Evolutionary conservation across 306 rosid genomes (phyloP).

Genomic region (Malus fusca): DNA sequence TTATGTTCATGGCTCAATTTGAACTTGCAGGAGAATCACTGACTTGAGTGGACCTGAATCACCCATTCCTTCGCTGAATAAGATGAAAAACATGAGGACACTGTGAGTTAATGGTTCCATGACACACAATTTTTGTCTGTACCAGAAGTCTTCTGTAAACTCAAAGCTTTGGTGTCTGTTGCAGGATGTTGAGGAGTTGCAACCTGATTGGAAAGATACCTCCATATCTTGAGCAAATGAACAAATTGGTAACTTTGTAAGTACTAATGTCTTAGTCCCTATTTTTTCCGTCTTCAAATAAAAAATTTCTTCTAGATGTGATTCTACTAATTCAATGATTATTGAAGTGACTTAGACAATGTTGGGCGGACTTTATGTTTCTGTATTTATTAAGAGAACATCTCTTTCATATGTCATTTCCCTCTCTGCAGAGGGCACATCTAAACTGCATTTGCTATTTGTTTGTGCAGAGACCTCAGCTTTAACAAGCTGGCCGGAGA

Average conservation of each 20-base stretch:
- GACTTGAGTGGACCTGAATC: constrained; percentile 56
- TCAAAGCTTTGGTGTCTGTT: constrained; percentile 2
- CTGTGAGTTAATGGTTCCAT: constrained; percentile 44
- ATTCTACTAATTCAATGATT: not conserved
- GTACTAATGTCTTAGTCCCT: constrained; percentile 2
- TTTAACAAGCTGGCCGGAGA: constrained; percentile 55
- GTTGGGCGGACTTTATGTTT: too few relatives aligned
- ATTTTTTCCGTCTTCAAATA: not conserved
- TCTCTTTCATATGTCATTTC: too few relatives aligned
- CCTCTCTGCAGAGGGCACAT: too few relatives aligned
- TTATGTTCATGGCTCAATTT: not conserved
- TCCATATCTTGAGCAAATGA: constrained; percentile 30
- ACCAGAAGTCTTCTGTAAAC: not conserved
- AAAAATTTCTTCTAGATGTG: not conserved
- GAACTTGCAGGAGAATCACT: constrained; percentile 58
- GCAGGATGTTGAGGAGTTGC: constrained; percentile 69
- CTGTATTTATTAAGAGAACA: too few relatives aligned
- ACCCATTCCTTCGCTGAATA: constrained; percentile 37
- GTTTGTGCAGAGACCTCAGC: constrained; percentile 67
- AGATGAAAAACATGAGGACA: constrained; percentile 19
- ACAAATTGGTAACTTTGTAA: constrained; percentile 39
- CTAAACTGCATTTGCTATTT: not conserved
- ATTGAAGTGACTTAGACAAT: not conserved
- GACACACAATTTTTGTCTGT: not conserved
- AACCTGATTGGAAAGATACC: constrained; percentile 52